Conservation (phyloP, 2,329 filamentous ascomycete species). For the Metarhizium sp. region DNA sequence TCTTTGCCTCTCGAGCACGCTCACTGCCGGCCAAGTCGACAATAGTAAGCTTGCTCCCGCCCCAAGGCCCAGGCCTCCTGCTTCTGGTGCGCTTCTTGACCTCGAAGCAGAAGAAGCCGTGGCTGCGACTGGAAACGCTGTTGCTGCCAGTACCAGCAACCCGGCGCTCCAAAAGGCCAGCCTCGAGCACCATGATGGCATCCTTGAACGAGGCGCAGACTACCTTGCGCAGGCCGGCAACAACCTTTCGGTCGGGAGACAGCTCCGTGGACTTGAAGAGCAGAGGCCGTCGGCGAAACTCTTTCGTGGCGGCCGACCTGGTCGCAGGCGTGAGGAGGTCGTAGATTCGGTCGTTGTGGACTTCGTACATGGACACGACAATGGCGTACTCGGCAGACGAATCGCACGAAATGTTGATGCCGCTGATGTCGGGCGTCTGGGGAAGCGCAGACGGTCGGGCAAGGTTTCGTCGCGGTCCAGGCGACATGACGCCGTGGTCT, state of each 20-base stretch:
- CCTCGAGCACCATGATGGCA: constrained; percentile 81
- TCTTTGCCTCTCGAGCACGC: constrained; percentile 86
- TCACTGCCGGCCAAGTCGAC: constrained; percentile 93
- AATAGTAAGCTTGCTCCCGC: constrained; percentile 70
- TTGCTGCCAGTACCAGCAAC: constrained; percentile 91
- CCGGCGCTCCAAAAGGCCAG: constrained; percentile 75
- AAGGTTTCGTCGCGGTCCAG: constrained; percentile 52
- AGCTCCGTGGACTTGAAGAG: constrained; percentile 88
- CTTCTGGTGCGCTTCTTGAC: constrained; percentile 65
- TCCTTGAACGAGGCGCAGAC: constrained; percentile 76
- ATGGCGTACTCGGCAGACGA: constrained; percentile 73
- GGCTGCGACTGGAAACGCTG: constrained; percentile 82
- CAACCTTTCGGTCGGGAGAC: constrained; percentile 86
- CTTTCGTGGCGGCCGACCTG: constrained; percentile 54
- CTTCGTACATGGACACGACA: constrained; percentile 95
- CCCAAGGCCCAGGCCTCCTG: constrained; percentile 51
- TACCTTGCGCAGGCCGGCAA: constrained; percentile 84
- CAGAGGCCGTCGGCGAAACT: constrained; percentile 66
- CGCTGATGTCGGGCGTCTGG: constrained; percentile 63
- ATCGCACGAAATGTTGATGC: constrained; percentile 50
- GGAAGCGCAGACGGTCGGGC: constrained; percentile 64
- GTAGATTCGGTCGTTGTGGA: constrained; percentile 97
- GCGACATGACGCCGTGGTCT: constrained; percentile 34
- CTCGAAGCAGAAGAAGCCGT: constrained; percentile 94
- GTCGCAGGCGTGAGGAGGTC: constrained; percentile 67